Evolutionary conservation across 2,329 filamentous ascomycete genomes (phyloP).

Genomic region (Sporothrix schenckii): DNA sequence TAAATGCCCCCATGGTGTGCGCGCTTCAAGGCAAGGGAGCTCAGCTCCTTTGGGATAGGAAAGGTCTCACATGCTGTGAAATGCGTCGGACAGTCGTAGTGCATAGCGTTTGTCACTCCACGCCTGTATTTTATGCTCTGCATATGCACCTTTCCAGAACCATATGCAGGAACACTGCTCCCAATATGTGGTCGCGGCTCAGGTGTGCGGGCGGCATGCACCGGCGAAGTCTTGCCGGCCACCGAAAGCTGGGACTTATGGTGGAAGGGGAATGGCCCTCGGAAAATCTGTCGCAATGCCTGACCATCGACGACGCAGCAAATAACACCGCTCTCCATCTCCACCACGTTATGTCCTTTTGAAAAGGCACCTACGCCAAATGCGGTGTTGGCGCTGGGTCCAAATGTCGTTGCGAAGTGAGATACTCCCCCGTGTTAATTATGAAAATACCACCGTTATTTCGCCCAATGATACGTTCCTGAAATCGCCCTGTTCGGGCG

Average conservation of each 20-base stretch:
- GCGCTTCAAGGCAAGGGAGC: constrained; percentile 5
- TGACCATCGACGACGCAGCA: not conserved
- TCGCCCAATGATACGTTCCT: constrained; percentile 19
- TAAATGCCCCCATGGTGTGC: not conserved
- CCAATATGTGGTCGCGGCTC: not conserved
- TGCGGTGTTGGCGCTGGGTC: not conserved
- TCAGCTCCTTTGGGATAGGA: not conserved
- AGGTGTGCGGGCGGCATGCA: not conserved
- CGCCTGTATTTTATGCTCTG: not conserved
- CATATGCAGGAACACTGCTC: constrained; percentile 15
- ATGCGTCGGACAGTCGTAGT: not conserved
- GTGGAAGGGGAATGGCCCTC: not conserved
- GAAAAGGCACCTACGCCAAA: constrained; percentile 6
- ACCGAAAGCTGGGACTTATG: constrained; percentile 4
- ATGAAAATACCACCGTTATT: constrained; percentile 21
- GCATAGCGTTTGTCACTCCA: constrained; percentile 7
- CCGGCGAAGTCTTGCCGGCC: not conserved
- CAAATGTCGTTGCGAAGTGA: not conserved
- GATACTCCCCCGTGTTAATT: not conserved
- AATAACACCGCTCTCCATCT: not conserved
- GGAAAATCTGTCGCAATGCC: not conserved
- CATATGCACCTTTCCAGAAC: not conserved
- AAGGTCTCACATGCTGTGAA: not conserved
- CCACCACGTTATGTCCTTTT: not conserved
- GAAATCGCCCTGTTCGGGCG: not conserved